Evolutionary conservation across 2,329 filamentous ascomycete genomes (phyloP).

Genomic region (Hypoxylon sp.): DNA sequence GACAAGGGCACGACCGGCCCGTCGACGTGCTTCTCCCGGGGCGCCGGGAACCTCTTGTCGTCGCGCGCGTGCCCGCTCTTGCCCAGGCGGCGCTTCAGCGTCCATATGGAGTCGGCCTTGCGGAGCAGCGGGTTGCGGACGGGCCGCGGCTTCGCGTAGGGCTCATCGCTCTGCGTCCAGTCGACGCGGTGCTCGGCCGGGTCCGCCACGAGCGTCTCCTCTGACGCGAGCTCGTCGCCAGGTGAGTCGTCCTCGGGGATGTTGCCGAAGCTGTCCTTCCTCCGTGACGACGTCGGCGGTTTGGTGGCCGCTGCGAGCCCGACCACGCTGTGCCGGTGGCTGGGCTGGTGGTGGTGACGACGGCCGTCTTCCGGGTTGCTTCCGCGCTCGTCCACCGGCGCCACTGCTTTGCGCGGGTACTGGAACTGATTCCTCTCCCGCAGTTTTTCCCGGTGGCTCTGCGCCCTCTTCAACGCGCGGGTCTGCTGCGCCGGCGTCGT

Average conservation of each 20-base stretch:
- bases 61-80: constrained; percentile 34
- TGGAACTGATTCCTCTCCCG: constrained; percentile 56
- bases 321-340: constrained; percentile 1
- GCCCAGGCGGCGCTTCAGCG: constrained; percentile 53
- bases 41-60: constrained; percentile 36
- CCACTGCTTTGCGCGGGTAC: constrained; percentile 46
- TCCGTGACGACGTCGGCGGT: constrained; percentile 6
- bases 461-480: constrained; percentile 49
- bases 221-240: constrained; percentile 30
- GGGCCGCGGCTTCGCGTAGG: constrained; percentile 31
- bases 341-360: not conserved
- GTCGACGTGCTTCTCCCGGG: constrained; percentile 19
- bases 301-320: constrained; percentile 10
- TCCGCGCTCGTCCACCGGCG: constrained; percentile 41
- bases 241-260: constrained; percentile 34
- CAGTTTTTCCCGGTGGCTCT: constrained; percentile 50
- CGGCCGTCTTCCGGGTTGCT: constrained; percentile 8
- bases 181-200: constrained; percentile 55
- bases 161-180: constrained; percentile 67
- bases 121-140: constrained; percentile 46
- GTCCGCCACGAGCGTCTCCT: constrained; percentile 40
- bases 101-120: constrained; percentile 60
- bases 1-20: constrained; percentile 23
- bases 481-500: constrained; percentile 48
- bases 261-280: constrained; percentile 22